Evolutionary conservation across 257 asterid species (phyloP).

Genomic region (Plantago elongata): DNA sequence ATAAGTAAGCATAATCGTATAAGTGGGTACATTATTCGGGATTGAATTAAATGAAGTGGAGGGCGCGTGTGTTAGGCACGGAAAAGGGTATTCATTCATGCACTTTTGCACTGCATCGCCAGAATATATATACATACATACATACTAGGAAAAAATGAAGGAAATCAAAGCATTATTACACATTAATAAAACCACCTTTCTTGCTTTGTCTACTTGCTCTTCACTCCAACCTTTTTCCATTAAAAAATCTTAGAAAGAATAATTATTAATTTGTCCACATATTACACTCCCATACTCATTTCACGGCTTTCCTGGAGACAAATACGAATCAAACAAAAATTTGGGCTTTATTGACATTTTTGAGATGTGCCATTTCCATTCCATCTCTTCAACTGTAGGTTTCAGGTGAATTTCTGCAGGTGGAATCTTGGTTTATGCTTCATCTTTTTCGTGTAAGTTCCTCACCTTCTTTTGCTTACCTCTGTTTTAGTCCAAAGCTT

Average conservation of each 20-base stretch:
- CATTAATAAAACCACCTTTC: slow-evolving; percentile 21
- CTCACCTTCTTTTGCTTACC: neutral
- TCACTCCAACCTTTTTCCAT: neutral
- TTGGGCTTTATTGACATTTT: slow-evolving; percentile 8
- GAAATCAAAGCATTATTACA: slow-evolving; percentile 21
- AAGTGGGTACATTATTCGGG: neutral
- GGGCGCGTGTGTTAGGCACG: slow-evolving; percentile 35
- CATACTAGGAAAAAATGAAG: no score
- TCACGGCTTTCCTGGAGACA: neutral
- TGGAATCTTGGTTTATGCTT: slow-evolving; percentile 23
- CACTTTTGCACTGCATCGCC: slow-evolving; percentile 23
- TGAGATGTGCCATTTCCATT: neutral
- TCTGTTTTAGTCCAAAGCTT: slow-evolving; percentile 10
- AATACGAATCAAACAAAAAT: slow-evolving; percentile 4
- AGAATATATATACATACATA: no score
- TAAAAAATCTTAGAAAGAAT: no score
- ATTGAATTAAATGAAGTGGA: neutral
- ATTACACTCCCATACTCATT: neutral
- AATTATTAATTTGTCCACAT: neutral
- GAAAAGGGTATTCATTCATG: slow-evolving; percentile 19
- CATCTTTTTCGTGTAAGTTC: slow-evolving; percentile 28
- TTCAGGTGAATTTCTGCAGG: slow-evolving; percentile 16
- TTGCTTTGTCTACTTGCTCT: neutral
- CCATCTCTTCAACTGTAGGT: slow-evolving; percentile 5
- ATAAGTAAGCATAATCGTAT: no score